Base-by-base conservation (phyloP, 345 rosid genomes). In the Melastoma malabathricum region DNA sequence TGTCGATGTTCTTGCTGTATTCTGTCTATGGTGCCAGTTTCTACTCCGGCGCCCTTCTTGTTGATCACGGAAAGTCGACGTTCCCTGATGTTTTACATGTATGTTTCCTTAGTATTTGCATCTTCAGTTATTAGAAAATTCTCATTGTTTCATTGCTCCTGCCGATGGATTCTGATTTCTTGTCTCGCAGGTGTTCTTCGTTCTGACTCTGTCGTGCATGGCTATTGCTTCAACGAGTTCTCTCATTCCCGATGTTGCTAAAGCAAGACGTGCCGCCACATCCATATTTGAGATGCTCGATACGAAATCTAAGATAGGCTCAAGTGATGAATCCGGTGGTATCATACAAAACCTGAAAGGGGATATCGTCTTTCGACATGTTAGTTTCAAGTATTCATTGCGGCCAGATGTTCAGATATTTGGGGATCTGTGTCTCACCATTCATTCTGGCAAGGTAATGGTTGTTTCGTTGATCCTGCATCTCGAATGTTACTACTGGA, bases 191-290 rank as follows among this genome's bases (percentile, higher is more conserved):
- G 88, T 81, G 48, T 81, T 84, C 72, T 84, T 87, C 54, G 87
- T 85, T 39, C 65, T 87, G 52, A 72, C 81, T 23, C 68, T 82
- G 82, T 77, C 85, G 14, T 68, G 83, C 9, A 10, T 73, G 5
- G 88, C 75, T 47, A 79, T 87, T 41, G 71, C 94, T 54, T 94
- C 78, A 53, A 63, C 84, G 22, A 88, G 97, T 68, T 70, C 90
- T 23, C 13, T 81, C 18, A 64, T 76, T 62, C 75, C 86, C 7
- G 89, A 86, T 68, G 72, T 86, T 5, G 51, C 46, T 52, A 78
- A 80, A 64, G 84, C 88, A 27, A 76, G 68, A 68, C 31, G 7
- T 1, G 84, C 94, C 4, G 75, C 82, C 16, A 81, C 97, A 52
- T 88, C 92, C 6, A 71, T 88, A 43, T 88, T 84, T 23, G 48